A percentile compares a stretch with the other conserved stretches of the same genome.
Conservation (phyloP, 768 basidiomycete genomes). For the Termitomyces sp. region DNA sequence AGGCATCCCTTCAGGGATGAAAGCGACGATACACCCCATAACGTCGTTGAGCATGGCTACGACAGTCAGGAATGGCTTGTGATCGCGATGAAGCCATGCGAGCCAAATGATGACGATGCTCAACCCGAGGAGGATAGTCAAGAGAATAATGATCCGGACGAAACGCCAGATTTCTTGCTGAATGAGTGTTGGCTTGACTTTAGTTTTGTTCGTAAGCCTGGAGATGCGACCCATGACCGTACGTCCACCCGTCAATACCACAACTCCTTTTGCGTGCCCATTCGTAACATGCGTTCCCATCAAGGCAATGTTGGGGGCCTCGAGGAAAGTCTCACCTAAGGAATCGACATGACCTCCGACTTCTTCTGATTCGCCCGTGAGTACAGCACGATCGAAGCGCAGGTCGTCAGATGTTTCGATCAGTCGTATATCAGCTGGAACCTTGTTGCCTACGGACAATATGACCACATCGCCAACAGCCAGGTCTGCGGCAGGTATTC, state of each 20-base stretch:
- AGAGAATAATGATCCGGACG: constrained; percentile 44
- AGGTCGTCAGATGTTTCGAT: constrained; percentile 48
- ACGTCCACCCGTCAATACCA: constrained; percentile 39
- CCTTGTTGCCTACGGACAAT: constrained; percentile 15
- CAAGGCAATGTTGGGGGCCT: constrained; percentile 47
- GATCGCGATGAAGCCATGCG: constrained; percentile 37
- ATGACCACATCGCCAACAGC: constrained; percentile 14
- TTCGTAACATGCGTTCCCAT: constrained; percentile 39
- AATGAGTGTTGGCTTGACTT: constrained; percentile 43
- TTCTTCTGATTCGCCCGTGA: constrained; percentile 49
- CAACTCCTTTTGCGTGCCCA: constrained; percentile 36
- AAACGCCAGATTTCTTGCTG: constrained; percentile 48
- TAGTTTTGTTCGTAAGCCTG: constrained; percentile 43
- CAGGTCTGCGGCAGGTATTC: constrained; percentile 13
- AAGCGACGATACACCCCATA: constrained; percentile 41
- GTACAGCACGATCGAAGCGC: constrained; percentile 48
- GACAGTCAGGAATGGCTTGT: constrained; percentile 45
- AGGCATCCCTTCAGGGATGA: constrained; percentile 47
- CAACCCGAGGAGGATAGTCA: constrained; percentile 36
- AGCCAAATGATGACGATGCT: constrained; percentile 39
- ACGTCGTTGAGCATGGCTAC: constrained; percentile 51
- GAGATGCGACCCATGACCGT: constrained; percentile 52
- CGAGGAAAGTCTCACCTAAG: constrained; percentile 42
- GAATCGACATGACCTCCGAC: constrained; percentile 35
- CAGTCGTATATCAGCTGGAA: constrained; percentile 44